Conservation (phyloP, 2,329 filamentous ascomycete species). For the Microascus cirrosus region DNA sequence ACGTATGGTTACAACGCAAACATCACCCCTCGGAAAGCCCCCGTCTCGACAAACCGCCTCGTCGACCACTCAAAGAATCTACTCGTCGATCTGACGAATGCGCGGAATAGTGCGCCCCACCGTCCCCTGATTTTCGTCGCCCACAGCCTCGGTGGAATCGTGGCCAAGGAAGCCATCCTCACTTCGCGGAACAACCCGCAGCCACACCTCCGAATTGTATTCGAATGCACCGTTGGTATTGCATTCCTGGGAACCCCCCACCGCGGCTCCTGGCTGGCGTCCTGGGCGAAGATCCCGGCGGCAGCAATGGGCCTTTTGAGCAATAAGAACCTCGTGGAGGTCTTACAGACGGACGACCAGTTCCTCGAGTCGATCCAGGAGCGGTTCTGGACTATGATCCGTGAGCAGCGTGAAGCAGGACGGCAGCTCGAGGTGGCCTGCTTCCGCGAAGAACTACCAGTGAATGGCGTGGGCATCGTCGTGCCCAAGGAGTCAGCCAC, state of each 20-base stretch:
- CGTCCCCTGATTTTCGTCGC: conserved; percentile 22
- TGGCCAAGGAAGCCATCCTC: conserved; percentile 23
- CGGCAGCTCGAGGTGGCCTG: conserved; percentile 16
- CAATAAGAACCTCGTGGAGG: conserved; percentile 13
- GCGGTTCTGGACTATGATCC: conserved; percentile 16
- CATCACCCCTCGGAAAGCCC: conserved; percentile 5
- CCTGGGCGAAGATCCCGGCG: no score
- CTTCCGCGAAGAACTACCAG: conserved; percentile 22
- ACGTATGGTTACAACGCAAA: conserved; percentile 29
- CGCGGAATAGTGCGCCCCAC: conserved; percentile 9
- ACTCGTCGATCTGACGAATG: no score
- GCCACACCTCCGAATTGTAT: no score
- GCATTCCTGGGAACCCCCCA: no score
- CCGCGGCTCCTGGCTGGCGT: no score
- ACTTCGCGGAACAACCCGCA: conserved; percentile 16
- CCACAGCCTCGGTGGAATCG: conserved; percentile 26
- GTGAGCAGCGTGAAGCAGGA: conserved; percentile 7
- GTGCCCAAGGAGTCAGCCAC: no score
- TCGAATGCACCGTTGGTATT: no score
- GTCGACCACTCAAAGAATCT: no score
- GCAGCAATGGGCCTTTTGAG: no score
- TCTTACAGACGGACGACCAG: conserved; percentile 15
- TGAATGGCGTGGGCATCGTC: conserved; percentile 7
- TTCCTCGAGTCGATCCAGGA: conserved; percentile 13
- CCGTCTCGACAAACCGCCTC: no score